Percentiles rank a stretch among this genome's conserved stretches.
phyloP scores from a whole-genome alignment of 2,329 filamentous ascomycete species.

The Madurella fahalii region DNA sequence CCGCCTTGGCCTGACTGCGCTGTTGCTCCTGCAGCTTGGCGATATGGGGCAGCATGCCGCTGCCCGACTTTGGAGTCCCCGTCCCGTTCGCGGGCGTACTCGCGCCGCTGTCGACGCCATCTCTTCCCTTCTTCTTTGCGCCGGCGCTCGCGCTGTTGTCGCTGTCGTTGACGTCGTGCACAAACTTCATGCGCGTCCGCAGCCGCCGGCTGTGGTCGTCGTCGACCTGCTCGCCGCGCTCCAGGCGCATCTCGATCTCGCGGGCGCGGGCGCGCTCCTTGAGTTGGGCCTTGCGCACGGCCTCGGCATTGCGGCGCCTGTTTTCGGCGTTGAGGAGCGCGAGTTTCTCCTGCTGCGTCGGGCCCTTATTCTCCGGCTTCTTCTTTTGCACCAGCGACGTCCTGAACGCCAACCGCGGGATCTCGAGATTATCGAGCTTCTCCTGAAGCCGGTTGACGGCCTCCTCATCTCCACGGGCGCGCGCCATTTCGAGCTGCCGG shows the following conservation, averaged over 20 bases:
- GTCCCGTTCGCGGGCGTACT: conserved; percentile 44
- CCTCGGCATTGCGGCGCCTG: conserved; percentile 77
- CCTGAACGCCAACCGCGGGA: conserved; percentile 69
- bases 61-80: conserved; percentile 46
- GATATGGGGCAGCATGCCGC: conserved; percentile 46
- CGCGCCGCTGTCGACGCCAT: conserved; percentile 36
- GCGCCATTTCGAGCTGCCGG: conserved; percentile 63
- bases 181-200: conserved; percentile 63
- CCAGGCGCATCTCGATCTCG: conserved; percentile 57
- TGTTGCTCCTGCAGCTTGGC: conserved; percentile 52
- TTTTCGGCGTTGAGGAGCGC: conserved; percentile 81
- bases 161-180: conserved; percentile 57
- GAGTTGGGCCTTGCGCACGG: conserved; percentile 85
- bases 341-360: conserved; percentile 74
- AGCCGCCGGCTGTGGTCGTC: conserved; percentile 60
- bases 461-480: conserved; percentile 58
- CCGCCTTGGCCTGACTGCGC: conserved; percentile 48
- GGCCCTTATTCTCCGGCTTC: conserved; percentile 44
- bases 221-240: conserved; percentile 58
- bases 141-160: conserved; percentile 37
- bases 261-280: conserved; percentile 67
- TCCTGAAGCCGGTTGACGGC: conserved; percentile 52
- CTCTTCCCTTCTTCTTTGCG: conserved; percentile 7
- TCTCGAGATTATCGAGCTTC: conserved; percentile 59
- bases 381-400: conserved; percentile 57